These are phyloP conservation scores for Populus pruinosa DNA, from an alignment of 345 rosid genomes.

Conservation along the genomic window DNA sequence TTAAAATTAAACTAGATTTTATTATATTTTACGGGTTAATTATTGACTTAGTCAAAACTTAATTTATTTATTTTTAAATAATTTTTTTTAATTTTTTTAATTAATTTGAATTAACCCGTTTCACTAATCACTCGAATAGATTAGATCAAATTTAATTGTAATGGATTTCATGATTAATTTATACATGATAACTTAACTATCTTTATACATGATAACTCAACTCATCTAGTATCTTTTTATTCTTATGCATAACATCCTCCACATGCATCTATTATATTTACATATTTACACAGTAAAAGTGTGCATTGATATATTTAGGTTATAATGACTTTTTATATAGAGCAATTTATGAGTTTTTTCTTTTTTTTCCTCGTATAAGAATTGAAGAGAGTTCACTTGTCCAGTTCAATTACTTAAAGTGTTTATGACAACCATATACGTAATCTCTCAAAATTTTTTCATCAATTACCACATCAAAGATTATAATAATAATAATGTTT, in stretches of 20 bases:
- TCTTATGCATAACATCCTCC: too few species aligned
- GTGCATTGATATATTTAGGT: neutral
- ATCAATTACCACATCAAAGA: slow-evolving; percentile 7
- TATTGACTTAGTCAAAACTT: accelerated
- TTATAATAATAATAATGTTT: neutral
- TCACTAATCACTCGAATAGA: accelerated
- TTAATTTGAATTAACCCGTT: accelerated
- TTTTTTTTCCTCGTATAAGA: neutral
- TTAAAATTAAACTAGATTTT: too few species aligned
- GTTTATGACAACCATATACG: slow-evolving; percentile 33
- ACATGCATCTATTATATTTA: too few species aligned
- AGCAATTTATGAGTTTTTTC: neutral
- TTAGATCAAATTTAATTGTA: accelerated
- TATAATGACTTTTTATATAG: neutral
- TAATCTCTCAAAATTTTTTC: slow-evolving; percentile 3
- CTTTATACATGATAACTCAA: too few species aligned
- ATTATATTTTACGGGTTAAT: accelerated
- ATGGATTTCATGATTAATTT: too few species aligned
- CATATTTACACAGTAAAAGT: too few species aligned
- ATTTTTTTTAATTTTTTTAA: too few species aligned
- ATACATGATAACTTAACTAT: too few species aligned
- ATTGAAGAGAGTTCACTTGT: slow-evolving; percentile 31
- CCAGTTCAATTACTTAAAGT: slow-evolving; percentile 25
- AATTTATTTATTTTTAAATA: too few species aligned
- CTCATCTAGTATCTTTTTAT: too few species aligned